Evolutionary conservation across 2,329 filamentous ascomycete genomes (phyloP), one percentile per base, ranked within the genome.

Genomic region (Meredithiella fracta): DNA sequence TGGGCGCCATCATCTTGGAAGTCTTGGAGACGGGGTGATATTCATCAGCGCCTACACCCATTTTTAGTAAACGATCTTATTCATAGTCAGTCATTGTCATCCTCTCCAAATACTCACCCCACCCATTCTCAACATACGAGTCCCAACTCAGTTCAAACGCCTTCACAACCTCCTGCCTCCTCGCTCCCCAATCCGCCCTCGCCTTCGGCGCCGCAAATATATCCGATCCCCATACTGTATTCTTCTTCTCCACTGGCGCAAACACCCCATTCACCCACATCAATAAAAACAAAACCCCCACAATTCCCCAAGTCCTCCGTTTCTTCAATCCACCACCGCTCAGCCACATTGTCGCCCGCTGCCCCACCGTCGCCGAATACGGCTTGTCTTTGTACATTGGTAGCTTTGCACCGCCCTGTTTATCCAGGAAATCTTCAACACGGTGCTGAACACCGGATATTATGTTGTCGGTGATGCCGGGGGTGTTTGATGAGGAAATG

Each of bases 311-410:
- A 52, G 31, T 38, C 25, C 50, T 52, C 50, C 34, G 22, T 20
- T 23, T 52, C 20, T 23, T 37, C 58, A 84, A 73, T 70, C 84
- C 86, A 63, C 78, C 77, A 67, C 76, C 77, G 17, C 47, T 51
- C 11, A 38, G 34, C 71, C 79, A 82, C 34, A 79, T 74, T 53
- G 74, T 73, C 60, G 74, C 73, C 63, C 78, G 77, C 62, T 77
- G 73, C 59, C 78, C 79, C 51, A 56, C 29, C 17, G 51, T 47
- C 34, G 75, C 71, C 47, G 78, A 74, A 66, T 86, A 92, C n/a
- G 92, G 92, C 68, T 98, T 98, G 71, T 98, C 92, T 70, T 98
- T 98, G 73, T 98, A 98, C 85, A 97, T 90, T 49, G 92, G 92
- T 60, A 98, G 72, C 58, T 80, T 73, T 59, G 67, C 62, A 67